Base-by-base conservation (phyloP, 2,329 filamentous ascomycete species). In the Penicillium paneum region DNA sequence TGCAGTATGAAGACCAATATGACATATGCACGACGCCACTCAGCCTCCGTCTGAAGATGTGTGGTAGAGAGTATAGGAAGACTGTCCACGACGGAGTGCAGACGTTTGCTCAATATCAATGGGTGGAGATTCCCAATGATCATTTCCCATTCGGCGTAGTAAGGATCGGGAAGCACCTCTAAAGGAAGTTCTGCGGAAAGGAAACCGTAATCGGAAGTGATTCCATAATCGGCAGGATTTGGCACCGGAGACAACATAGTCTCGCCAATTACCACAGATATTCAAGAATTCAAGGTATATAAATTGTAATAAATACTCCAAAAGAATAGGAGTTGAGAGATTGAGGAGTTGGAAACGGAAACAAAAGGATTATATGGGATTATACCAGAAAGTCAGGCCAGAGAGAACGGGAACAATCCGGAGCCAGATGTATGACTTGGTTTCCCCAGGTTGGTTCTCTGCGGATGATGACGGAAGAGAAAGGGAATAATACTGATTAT, bases 121-220 rank as follows among this genome's bases (percentile, higher is more conserved):
- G 87, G 85, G 75, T 97, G 94, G 29, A 99, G 81, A 68, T 96
- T 97, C 63, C 86, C 83, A 32, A 88, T 84, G 46, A 97, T 82
- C 42, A 88, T 84, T 76, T 99, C 94, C 94, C 94, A 99, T 69
- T 91, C 90, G 73, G 89, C 87, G 75, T 97, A 99, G 78, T 97
- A 97, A 3, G 88, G 83, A 68, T 97, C 89, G 10, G 91, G 89
- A 13, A 99, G 84, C 52, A 84, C 79, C 58, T 90, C 86, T 59
- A 97, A 79, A 39, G 94, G 94, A 34, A 89, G 77, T 60, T 90
- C 85, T 58, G 89, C 80, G 2, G 94, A 91, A 50, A 99, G 83
- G 77, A 99, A 99, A 67, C 94, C 94, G 76, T 91, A 85, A 54
- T 85, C 66, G 11, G 74, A 67, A 26, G 77, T 77, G 50, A 79